Percentiles rank a stretch among this genome's conserved stretches.
Evolutionary conservation across 1,139 yeast species (phyloP).

Genomic region (Debaryomyces coudertii): DNA sequence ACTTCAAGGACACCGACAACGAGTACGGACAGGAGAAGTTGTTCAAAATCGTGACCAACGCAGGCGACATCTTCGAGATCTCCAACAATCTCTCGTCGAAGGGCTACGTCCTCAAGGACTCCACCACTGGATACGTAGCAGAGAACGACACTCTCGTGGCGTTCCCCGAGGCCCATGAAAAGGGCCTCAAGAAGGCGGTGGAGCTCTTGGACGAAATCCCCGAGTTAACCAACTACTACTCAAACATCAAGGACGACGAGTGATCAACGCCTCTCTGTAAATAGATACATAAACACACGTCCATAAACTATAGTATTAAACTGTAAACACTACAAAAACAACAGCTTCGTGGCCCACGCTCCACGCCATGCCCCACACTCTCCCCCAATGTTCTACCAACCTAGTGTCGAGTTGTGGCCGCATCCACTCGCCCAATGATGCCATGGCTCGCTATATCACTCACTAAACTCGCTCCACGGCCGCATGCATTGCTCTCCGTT

Average conservation of each 20-base stretch:
- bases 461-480: background rate
- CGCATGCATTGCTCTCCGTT: background rate
- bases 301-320: conserved; percentile 7
- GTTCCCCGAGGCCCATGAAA: conserved; percentile 53
- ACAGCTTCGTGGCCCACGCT: background rate
- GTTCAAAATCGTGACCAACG: conserved; percentile 55
- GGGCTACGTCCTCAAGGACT: conserved; percentile 66
- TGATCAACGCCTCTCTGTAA: background rate
- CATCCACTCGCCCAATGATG: background rate
- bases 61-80: conserved; percentile 61
- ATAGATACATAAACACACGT: conserved; percentile 1
- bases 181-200: conserved; percentile 60
- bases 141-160: conserved; percentile 61
- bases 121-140: conserved; percentile 71
- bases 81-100: conserved; percentile 57
- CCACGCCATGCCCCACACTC: background rate
- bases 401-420: background rate
- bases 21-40: conserved; percentile 46
- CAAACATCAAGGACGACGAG: conserved; percentile 45
- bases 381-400: background rate
- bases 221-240: conserved; percentile 78
- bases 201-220: conserved; percentile 69
- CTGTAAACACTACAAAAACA: background rate
- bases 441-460: no score
- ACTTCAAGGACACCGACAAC: conserved; percentile 43